phyloP scores from a whole-genome alignment of 208 protist genomes.

The Crithidia bombi region DNA sequence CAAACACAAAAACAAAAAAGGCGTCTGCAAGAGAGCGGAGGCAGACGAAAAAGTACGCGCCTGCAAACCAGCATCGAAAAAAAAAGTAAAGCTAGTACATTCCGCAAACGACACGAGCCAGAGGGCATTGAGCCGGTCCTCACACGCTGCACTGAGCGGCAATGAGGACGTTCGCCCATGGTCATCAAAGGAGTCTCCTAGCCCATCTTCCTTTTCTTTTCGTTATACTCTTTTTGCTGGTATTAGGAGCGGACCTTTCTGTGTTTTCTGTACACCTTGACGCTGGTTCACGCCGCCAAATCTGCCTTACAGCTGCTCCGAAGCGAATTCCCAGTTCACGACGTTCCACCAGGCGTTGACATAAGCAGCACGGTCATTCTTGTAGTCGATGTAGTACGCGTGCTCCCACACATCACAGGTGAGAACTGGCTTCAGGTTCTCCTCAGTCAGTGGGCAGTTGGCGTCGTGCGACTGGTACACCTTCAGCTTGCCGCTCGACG shows the following conservation, averaged over 20 bases:
- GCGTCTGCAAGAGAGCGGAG: not conserved
- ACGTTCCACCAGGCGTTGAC: conserved; percentile 93
- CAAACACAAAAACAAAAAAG: not conserved
- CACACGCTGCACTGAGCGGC: no score
- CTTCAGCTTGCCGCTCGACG: conserved; percentile 76
- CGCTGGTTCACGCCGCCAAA: conserved; percentile 2
- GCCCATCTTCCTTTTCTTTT: not conserved
- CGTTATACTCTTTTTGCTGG: no score
- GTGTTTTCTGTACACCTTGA: conserved; percentile 9
- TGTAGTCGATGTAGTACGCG: conserved; percentile 97
- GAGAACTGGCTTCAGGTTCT: conserved; percentile 75
- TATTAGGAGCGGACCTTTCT: not conserved
- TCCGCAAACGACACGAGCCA: no score
- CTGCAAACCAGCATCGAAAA: conserved; percentile 1
- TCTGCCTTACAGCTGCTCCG: conserved; percentile 20
- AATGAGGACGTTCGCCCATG: no score
- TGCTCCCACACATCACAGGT: conserved; percentile 96
- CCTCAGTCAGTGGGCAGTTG: conserved; percentile 74
- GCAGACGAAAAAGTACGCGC: not conserved
- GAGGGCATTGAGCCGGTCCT: no score
- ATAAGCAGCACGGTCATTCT: conserved; percentile 91
- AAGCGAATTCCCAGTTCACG: conserved; percentile 88
- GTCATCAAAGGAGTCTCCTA: no score
- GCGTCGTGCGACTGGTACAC: conserved; percentile 87
- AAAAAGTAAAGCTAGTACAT: no score